phyloP scores from a whole-genome alignment of 208 protist species.

The Leptomonas pyrrhocoris region DNA sequence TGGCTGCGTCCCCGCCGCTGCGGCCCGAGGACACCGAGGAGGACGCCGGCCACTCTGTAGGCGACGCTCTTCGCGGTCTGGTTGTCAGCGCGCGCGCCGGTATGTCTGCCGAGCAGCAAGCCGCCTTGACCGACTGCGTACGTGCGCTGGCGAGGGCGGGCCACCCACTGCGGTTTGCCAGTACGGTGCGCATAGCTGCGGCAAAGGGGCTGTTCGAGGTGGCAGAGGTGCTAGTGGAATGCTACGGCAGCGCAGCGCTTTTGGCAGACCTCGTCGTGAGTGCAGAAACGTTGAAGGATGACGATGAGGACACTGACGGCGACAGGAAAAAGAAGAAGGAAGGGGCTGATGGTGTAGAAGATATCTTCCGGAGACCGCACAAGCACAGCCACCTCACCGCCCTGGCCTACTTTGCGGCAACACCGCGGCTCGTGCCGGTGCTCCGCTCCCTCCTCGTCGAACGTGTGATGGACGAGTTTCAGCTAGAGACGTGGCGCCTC shows the following conservation, averaged over 20 bases:
- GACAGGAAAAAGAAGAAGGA: not conserved
- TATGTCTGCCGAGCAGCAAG: slow-evolving; percentile 30
- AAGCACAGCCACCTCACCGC: slow-evolving; percentile 40
- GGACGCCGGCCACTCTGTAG: slow-evolving; percentile 27
- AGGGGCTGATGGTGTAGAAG: not conserved
- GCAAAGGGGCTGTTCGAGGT: slow-evolving; percentile 41
- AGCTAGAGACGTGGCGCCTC: slow-evolving; percentile 28
- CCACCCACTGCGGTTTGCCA: slow-evolving; percentile 54
- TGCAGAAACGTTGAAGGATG: not conserved
- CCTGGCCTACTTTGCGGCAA: slow-evolving; percentile 56
- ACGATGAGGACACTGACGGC: not conserved
- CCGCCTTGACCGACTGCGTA: slow-evolving; percentile 45
- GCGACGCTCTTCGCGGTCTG: slow-evolving; percentile 62
- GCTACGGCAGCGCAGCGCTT: slow-evolving; percentile 58
- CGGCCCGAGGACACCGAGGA: slow-evolving; percentile 26
- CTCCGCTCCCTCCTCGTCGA: slow-evolving; percentile 58
- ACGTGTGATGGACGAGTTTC: slow-evolving; percentile 29
- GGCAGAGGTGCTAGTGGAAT: slow-evolving; percentile 54
- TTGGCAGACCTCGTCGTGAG: slow-evolving; percentile 47
- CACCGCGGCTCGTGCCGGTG: slow-evolving; percentile 33
- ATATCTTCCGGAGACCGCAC: slow-evolving; percentile 7
- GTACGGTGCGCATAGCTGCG: slow-evolving; percentile 49
- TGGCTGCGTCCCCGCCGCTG: slow-evolving; percentile 43
- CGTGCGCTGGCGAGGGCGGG: slow-evolving; percentile 50
- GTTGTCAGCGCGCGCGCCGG: slow-evolving; percentile 28